Evolutionary conservation across 2,329 filamentous ascomycete species (phyloP), one percentile per base, ranked within the genome.

Genomic region (Colletotrichum sp.): DNA sequence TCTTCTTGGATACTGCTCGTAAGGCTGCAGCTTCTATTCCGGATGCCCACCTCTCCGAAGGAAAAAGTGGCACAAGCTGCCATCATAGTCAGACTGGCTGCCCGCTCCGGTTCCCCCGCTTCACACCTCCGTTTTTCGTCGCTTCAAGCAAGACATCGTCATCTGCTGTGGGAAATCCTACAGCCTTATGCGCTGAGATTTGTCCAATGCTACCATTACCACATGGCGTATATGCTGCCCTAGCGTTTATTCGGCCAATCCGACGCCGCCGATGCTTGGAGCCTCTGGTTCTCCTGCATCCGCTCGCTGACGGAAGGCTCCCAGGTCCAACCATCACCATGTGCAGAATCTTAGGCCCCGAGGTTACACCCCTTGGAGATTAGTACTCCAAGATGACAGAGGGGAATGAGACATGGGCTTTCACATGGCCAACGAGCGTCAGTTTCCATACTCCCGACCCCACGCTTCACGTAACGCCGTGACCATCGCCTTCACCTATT

Each of bases 201-300:
- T 18, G 64, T 39, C 21, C 71, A 28, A 62, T 18, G 64, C 13
- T 52, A 26, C 28, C 28, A 12, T 15, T 63, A 32, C 59, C 34
- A 21, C 26, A 52, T 60, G 16, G 21, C 72, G 44, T 13, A n/a
- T 71, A 5, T 60, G 34, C 67, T 71, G 49, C 49, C 60, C 32
- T 65, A 52, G 68, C 72, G 67, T 70, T 59, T 71, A 34, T n/a
- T 66, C 16, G 24, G 18, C 59, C 68, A 75, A 66, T 75, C 26
- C 32, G 24, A 71, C 13, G 60, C 68, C 26, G 32, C 15, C 18
- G 30, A 13, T 44, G 44, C 7, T 49, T 36, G 28, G 13, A 13
- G 6, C 52, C 6, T 28, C 21, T 13, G n/a, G 12, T 36, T 36
- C n/a, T 30, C 34, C 26, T 59, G 18, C 15, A 57, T 36, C 12